Percentiles rank a stretch among this genome's conserved stretches.
phyloP scores from a whole-genome alignment of 176 grass and related monocot genomes.

The Bothriochloa decipiens region DNA sequence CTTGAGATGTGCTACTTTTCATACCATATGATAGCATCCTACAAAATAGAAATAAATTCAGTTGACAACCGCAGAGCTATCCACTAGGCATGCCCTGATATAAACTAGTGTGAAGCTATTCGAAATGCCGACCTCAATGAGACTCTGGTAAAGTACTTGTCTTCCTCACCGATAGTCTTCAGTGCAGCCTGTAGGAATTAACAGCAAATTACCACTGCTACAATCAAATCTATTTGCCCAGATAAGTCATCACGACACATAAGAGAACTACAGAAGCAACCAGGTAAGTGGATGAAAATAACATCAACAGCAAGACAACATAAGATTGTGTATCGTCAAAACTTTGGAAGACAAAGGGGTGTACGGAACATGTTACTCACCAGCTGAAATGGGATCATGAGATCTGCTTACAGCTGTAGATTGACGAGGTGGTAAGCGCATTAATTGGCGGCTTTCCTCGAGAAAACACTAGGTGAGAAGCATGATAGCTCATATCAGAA shows the following conservation, averaged over 20 bases:
- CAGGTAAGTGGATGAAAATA: constrained; percentile 7
- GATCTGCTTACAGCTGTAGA: constrained; percentile 99
- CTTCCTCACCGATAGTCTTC: constrained; percentile 93
- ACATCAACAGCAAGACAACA: not conserved
- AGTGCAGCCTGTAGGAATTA: constrained; percentile 80
- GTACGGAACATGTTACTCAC: constrained; percentile 47
- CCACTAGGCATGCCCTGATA: constrained; percentile 23
- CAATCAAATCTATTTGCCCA: constrained; percentile 9
- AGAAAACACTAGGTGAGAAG: constrained; percentile 87
- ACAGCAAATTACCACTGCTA: constrained; percentile 9
- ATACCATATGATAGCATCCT: constrained; percentile 88
- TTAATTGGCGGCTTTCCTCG: constrained; percentile 91
- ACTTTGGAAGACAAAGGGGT: not conserved
- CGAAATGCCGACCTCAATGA: constrained; percentile 68
- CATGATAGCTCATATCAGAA: constrained; percentile 8
- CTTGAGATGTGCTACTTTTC: constrained; percentile 64
- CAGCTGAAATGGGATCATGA: constrained; percentile 95
- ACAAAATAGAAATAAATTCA: constrained; percentile 37
- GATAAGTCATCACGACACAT: constrained; percentile 13
- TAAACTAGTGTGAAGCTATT: constrained; percentile 27
- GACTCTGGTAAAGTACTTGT: constrained; percentile 91
- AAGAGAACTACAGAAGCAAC: constrained; percentile 6
- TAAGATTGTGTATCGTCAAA: constrained; percentile 18
- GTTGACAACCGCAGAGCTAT: constrained; percentile 6
- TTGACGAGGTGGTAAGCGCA: constrained; percentile 91